These are phyloP conservation scores for Candida gorgasii DNA, from an alignment of 805 yeast genomes.

Conservation along the genomic window DNA sequence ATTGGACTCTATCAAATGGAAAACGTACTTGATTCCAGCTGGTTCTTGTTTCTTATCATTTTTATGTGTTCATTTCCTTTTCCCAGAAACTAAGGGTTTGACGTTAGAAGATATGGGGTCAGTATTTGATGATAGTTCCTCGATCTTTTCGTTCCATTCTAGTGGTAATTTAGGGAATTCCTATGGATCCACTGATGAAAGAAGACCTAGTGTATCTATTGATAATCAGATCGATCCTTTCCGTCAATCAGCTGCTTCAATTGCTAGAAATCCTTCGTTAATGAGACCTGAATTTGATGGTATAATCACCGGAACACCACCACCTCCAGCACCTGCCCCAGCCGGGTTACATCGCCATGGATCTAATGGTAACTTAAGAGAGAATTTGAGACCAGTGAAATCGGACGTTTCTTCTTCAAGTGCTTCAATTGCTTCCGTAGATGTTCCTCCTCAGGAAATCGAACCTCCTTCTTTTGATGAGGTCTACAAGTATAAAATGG, in stretches of 20 bases:
- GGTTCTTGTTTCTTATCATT: constrained; percentile 73
- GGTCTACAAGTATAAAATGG: constrained; percentile 25
- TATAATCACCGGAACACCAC: constrained; percentile 30
- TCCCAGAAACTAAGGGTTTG: constrained; percentile 91
- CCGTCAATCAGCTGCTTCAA: constrained; percentile 41
- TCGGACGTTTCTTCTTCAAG: constrained; percentile 23
- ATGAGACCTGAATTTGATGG: constrained; percentile 35
- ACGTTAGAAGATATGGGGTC: constrained; percentile 90
- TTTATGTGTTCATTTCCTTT: constrained; percentile 66
- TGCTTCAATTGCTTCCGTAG: constrained; percentile 18
- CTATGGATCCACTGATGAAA: constrained; percentile 18
- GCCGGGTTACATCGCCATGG: constrained; percentile 8
- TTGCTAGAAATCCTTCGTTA: constrained; percentile 41
- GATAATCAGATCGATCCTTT: constrained; percentile 18
- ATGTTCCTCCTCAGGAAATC: constrained; percentile 31
- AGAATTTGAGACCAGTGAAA: constrained; percentile 20
- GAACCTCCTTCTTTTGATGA: constrained; percentile 36
- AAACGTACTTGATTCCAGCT: constrained; percentile 80
- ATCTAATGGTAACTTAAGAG: constrained; percentile 8
- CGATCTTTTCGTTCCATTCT: constrained; percentile 45
- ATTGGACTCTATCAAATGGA: constrained; percentile 75
- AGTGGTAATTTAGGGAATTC: constrained; percentile 15
- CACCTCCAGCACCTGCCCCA: constrained; percentile 17
- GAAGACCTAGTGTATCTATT: constrained; percentile 20
- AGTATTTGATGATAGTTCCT: constrained; percentile 66